These are phyloP conservation scores for Arabidopsis suecica DNA, from an alignment of 345 rosid species.

Conservation along the genomic window DNA sequence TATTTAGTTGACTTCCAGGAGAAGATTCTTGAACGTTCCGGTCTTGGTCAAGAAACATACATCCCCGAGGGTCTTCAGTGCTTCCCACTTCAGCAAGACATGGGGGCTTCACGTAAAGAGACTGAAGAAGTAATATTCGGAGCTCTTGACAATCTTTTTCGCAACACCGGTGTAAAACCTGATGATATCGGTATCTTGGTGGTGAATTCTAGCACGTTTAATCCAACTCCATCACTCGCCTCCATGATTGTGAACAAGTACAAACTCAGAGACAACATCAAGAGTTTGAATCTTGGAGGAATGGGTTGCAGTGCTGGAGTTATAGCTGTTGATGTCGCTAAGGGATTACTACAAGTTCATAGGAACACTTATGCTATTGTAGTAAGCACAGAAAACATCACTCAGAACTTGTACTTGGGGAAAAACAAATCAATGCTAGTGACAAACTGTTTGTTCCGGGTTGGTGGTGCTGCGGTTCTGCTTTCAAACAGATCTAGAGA, in stretches of 20 bases:
- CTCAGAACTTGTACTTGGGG: conserved; percentile 54
- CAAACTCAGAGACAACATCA: conserved; percentile 54
- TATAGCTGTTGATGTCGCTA: conserved; percentile 59
- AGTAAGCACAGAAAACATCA: conserved; percentile 63
- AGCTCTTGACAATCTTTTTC: conserved; percentile 74
- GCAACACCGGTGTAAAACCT: conserved; percentile 68
- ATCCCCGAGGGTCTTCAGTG: conserved; percentile 76
- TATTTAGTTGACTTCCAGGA: conserved; percentile 66
- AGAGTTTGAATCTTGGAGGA: conserved; percentile 59
- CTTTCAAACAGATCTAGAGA: conserved; percentile 58
- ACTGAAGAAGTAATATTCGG: conserved; percentile 94
- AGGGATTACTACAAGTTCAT: conserved; percentile 51
- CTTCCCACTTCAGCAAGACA: conserved; percentile 77
- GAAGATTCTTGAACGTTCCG: conserved; percentile 84
- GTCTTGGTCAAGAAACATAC: conserved; percentile 89
- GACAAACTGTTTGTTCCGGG: conserved; percentile 60
- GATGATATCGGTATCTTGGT: conserved; percentile 68
- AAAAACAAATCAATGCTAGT: conserved; percentile 64
- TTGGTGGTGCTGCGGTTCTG: conserved; percentile 65
- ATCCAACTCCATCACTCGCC: conserved; percentile 58
- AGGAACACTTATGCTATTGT: conserved; percentile 64
- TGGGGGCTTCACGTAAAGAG: conserved; percentile 90
- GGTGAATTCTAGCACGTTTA: conserved; percentile 44
- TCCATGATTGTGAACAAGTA: conserved; percentile 52
- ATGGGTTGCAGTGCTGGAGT: conserved; percentile 69